Evolutionary conservation across 306 rosid genomes (phyloP).

Genomic region (Cajanus cajan): DNA sequence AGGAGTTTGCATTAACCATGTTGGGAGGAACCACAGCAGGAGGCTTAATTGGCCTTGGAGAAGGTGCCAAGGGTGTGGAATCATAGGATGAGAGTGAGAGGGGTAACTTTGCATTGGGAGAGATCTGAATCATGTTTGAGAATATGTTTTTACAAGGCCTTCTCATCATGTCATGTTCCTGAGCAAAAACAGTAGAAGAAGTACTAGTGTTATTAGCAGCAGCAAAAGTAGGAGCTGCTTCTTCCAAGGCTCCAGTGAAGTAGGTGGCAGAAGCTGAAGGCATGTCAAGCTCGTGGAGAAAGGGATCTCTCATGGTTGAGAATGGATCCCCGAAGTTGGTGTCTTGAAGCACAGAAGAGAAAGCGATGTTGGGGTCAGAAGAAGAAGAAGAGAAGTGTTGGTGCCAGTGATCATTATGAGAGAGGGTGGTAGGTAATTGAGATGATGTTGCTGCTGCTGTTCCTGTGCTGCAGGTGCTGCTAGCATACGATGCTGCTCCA

Average conservation of each 20-base stretch:
- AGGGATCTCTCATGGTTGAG: constrained; percentile 70
- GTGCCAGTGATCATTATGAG: constrained; percentile 27
- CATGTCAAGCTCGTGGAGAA: constrained; percentile 46
- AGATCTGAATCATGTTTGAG: constrained; percentile 90
- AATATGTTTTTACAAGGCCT: constrained; percentile 50
- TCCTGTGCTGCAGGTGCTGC: not conserved
- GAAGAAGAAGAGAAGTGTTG: constrained; percentile 9
- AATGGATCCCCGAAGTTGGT: constrained; percentile 73
- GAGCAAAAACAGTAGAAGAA: not conserved
- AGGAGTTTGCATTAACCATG: constrained; percentile 46
- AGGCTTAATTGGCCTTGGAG: constrained; percentile 45
- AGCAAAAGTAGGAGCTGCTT: not conserved
- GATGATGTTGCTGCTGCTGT: constrained; percentile 24
- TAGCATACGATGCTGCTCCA: constrained; percentile 27
- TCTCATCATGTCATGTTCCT: constrained; percentile 20
- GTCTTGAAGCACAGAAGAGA: constrained; percentile 35
- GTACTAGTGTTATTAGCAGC: not conserved
- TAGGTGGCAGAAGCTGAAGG: constrained; percentile 22
- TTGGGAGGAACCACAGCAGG: constrained; percentile 41
- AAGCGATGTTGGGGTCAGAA: constrained; percentile 36
- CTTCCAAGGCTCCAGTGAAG: constrained; percentile 29
- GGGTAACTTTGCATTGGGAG: constrained; percentile 51
- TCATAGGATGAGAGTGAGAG: constrained; percentile 31
- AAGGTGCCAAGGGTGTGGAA: constrained; percentile 24
- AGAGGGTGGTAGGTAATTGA: not conserved